Base-by-base conservation (phyloP, 306 rosid genomes). In the Sicyos edulis region DNA sequence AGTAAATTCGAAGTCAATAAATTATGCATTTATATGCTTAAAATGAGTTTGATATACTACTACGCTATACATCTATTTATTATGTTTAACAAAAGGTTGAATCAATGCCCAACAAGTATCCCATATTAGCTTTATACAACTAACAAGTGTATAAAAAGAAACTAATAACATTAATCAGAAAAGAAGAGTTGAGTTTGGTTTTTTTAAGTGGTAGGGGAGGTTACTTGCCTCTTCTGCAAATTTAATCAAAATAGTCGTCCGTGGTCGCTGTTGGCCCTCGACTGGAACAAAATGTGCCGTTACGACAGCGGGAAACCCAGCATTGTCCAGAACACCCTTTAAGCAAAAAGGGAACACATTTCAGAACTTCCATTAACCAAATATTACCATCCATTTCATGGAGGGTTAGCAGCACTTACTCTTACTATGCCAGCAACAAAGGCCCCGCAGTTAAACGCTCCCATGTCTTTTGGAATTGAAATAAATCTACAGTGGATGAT, bases 391-490 rank as follows among this genome's bases (percentile, higher is more conserved):
- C 52, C 53, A 64, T 64, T 17, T 42, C 53, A 64, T 32, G 42
- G 24, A 45, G 65, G 14, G 1, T 71, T 71, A 55, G 34, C 57
- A 75, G 64, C 66, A 74, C 91, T 83, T 74, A 93, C 98, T 82
- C 95, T 83, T 37, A 93, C 98, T 83, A 93, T 88, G 82, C 98
- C 98, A 77, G 95, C 98, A 71, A 90, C 98, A 79, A 93, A 93
- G n/a, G 97, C 98, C 24, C 98, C 98, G 57, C 98, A 93, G 66
- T 93, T 90, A 82, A 90, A 93, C 17, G 98, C 89, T 51, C 97
- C 98, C 97, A 93, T 93, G 88, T 93, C 98, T 84, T 93, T 93
- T 11, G 98, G 98, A 74, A 93, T 87, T 50, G 97, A 93, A 80
- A 90, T 93, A 81, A 93, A 93, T 81, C 96, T 93, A 81, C 56